phyloP scores from a whole-genome alignment of 148 eudicot species.

The Camellia lanceoleosa region DNA sequence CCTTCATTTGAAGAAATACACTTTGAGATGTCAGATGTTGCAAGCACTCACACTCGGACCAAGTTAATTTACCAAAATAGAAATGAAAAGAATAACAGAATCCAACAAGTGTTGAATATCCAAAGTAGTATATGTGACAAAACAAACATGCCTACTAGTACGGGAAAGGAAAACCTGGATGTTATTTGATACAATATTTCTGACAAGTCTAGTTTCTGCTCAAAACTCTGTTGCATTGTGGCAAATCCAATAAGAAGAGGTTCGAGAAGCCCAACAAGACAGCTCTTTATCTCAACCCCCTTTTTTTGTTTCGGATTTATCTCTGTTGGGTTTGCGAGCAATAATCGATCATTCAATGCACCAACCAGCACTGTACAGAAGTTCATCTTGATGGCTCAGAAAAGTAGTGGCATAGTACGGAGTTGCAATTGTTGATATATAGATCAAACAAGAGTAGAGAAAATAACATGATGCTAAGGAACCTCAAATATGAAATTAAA shows the following conservation, averaged over 20 bases:
- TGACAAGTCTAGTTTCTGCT: constrained; percentile 92
- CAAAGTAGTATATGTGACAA: neutral
- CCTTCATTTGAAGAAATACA: constrained; percentile 41
- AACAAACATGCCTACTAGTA: neutral
- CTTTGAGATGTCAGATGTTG: constrained; percentile 13
- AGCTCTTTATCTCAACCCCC: constrained; percentile 77
- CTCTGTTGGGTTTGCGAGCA: constrained; percentile 87
- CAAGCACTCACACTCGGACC: neutral
- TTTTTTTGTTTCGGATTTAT: constrained; percentile 88
- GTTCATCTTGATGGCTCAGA: constrained; percentile 9
- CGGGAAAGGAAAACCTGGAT: constrained; percentile 57
- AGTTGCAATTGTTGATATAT: neutral
- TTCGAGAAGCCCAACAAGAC: constrained; percentile 97
- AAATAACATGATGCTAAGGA: neutral
- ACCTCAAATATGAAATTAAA: constrained; percentile 12
- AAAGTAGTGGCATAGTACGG: neutral
- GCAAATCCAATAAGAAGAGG: constrained; percentile 95
- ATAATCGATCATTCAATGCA: constrained; percentile 85
- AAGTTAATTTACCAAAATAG: constrained; percentile 5
- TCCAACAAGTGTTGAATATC: neutral
- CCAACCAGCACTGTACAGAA: constrained; percentile 79
- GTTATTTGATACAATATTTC: constrained; percentile 92
- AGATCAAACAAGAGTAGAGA: constrained; percentile 7
- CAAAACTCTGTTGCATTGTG: constrained; percentile 94
- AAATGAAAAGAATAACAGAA: neutral